phyloP scores from a whole-genome alignment of 129 eudicot species.

The Helianthus tuberosus region DNA sequence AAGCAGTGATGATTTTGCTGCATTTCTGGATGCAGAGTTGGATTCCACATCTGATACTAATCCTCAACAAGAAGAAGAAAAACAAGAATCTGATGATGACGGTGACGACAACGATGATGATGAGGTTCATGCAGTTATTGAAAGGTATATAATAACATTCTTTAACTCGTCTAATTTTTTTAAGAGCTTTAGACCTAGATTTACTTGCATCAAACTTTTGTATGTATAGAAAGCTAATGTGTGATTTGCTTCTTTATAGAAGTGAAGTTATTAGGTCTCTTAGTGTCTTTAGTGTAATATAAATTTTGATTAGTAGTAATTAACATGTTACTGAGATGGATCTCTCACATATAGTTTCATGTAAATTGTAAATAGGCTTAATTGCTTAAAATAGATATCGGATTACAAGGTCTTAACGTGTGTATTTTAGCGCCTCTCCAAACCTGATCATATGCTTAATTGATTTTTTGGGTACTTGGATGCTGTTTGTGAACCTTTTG shows the following conservation, averaged over 20 bases:
- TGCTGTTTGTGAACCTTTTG: neutral
- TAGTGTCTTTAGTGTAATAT: neutral
- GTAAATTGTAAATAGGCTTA: neutral
- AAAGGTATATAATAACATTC: conserved; percentile 28
- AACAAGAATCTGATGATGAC: neutral
- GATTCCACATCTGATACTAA: conserved; percentile 53
- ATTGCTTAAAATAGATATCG: no score
- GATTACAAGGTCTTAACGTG: neutral
- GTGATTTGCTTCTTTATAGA: conserved; percentile 16
- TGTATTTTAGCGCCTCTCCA: neutral
- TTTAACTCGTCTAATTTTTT: conserved; percentile 7
- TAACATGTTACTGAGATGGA: conserved; percentile 13
- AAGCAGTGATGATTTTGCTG: conserved; percentile 65
- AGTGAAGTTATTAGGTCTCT: conserved; percentile 21
- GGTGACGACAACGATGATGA: conserved; percentile 9
- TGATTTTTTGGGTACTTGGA: neutral
- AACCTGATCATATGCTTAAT: conserved; percentile 5
- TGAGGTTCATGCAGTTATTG: conserved; percentile 16
- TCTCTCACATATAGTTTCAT: neutral
- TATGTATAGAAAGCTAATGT: conserved; percentile 2
- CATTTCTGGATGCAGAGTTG: conserved; percentile 55
- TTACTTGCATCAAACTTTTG: conserved; percentile 6
- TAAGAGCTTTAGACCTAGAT: neutral
- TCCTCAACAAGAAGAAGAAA: conserved; percentile 31
- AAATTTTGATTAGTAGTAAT: neutral